Conservation (phyloP, 192 early-diverging fungal species). For the Dispira simplex region DNA sequence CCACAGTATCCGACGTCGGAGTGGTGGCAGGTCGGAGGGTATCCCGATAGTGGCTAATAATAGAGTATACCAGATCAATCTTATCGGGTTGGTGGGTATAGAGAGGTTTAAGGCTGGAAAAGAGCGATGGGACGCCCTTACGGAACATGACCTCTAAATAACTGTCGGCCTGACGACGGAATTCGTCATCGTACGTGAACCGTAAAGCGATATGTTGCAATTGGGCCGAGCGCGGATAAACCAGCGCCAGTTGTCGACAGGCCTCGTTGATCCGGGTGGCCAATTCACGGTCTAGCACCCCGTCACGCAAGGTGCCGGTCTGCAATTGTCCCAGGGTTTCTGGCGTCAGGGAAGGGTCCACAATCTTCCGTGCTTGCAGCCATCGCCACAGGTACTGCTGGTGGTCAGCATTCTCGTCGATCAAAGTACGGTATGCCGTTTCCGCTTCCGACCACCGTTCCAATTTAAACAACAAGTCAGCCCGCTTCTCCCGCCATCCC, state of each 20-base stretch:
- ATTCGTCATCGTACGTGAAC: constrained; percentile 51
- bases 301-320: neutral
- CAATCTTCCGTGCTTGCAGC: constrained; percentile 32
- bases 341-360: constrained; percentile 23
- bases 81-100: constrained; percentile 49
- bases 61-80: constrained; percentile 41
- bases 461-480: constrained; percentile 43
- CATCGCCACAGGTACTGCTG: constrained; percentile 54
- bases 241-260: constrained; percentile 31
- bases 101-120: constrained; percentile 62
- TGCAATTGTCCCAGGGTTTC: neutral
- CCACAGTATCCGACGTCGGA: no score
- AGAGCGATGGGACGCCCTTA: constrained; percentile 91
- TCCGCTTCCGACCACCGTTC: constrained; percentile 56
- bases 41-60: constrained; percentile 45
- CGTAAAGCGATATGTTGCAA: constrained; percentile 62
- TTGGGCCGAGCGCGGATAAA: constrained; percentile 72
- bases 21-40: constrained; percentile 29
- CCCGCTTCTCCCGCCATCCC: constrained; percentile 61
- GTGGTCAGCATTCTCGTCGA: constrained; percentile 72
- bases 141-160: constrained; percentile 58
- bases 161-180: constrained; percentile 40
- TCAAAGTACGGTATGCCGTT: constrained; percentile 51
- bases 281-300: constrained; percentile 20
- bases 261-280: constrained; percentile 23